phyloP scores from a whole-genome alignment of 169 alveolate species.

The Eimeria praecox region DNA sequence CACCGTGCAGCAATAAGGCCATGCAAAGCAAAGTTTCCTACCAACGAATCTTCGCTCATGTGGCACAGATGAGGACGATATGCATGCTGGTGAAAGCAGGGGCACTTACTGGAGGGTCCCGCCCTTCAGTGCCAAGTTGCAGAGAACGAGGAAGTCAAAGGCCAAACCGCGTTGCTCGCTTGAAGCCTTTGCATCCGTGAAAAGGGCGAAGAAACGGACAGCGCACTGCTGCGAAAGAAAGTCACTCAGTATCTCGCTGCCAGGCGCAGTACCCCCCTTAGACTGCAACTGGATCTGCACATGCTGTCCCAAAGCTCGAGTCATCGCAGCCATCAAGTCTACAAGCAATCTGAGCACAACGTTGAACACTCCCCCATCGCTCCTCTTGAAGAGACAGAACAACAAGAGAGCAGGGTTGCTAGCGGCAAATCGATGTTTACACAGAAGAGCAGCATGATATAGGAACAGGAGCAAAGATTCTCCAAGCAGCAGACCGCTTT shows the following conservation, averaged over 20 bases:
- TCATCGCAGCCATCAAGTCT: slow-evolving; percentile 75
- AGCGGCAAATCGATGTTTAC: neutral
- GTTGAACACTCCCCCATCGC: neutral
- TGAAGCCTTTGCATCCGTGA: slow-evolving; percentile 60
- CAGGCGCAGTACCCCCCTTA: neutral
- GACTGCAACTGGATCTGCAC: slow-evolving; percentile 67
- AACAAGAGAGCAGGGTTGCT: neutral
- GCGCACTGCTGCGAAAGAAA: slow-evolving; percentile 73
- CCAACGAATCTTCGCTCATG: neutral
- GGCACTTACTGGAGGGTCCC: slow-evolving; percentile 67
- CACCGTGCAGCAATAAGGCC: neutral
- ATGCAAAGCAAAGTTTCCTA: neutral
- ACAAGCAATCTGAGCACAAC: slow-evolving; percentile 39
- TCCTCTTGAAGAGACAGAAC: neutral
- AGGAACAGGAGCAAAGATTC: neutral
- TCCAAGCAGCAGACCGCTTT: neutral
- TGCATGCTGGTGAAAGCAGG: neutral
- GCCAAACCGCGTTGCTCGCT: slow-evolving; percentile 59
- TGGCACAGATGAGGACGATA: neutral
- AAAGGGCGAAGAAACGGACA: slow-evolving; percentile 63
- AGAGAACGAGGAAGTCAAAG: slow-evolving; percentile 67
- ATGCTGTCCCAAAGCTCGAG: slow-evolving; percentile 72
- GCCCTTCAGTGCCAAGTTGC: slow-evolving; percentile 70
- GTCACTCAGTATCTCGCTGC: slow-evolving; percentile 54
- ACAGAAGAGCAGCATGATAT: neutral